Conservation (phyloP, 2,329 filamentous ascomycete species). For the Hypoxylon rubiginosum region DNA sequence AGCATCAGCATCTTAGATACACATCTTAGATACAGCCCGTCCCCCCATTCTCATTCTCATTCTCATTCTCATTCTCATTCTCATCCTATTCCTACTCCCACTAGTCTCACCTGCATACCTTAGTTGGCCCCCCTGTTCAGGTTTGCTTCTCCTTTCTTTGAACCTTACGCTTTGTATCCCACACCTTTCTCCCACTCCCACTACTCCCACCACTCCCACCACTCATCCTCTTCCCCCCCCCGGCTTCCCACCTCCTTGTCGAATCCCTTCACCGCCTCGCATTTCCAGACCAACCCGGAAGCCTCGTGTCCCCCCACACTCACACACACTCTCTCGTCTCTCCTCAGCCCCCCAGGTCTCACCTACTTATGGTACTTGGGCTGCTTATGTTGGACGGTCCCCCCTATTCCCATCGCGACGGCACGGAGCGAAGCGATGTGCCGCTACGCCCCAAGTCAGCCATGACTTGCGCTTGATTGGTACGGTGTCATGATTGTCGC, state of each 20-base stretch:
- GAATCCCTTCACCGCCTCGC: slow-evolving; percentile 44
- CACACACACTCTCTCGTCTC: slow-evolving; percentile 36
- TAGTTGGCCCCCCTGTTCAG: slow-evolving; percentile 9
- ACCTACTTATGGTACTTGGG: slow-evolving; percentile 28
- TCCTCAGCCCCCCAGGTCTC: slow-evolving; percentile 38
- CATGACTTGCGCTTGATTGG: slow-evolving; percentile 39
- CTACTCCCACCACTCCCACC: slow-evolving; percentile 31
- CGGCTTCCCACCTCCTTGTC: slow-evolving; percentile 28
- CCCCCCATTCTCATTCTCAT: background rate
- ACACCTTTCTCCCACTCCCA: slow-evolving; percentile 29
- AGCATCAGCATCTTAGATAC: too few relatives aligned
- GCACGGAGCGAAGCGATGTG: slow-evolving; percentile 47
- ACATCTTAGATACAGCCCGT: slow-evolving; percentile 9
- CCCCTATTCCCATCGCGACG: slow-evolving; percentile 41
- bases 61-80: background rate
- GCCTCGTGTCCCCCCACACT: slow-evolving; percentile 44
- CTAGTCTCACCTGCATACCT: slow-evolving; percentile 40
- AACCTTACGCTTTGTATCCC: slow-evolving; percentile 23
- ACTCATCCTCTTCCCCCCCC: slow-evolving; percentile 30
- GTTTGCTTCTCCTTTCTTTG: slow-evolving; percentile 29
- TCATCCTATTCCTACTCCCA: slow-evolving; percentile 10
- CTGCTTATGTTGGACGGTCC: slow-evolving; percentile 44
- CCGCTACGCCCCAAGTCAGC: slow-evolving; percentile 41
- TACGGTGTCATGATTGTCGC: slow-evolving; percentile 37
- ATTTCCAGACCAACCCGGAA: slow-evolving; percentile 38